Conservation (phyloP, 2,329 filamentous ascomycete genomes). For the Celoporthe dispersa region DNA sequence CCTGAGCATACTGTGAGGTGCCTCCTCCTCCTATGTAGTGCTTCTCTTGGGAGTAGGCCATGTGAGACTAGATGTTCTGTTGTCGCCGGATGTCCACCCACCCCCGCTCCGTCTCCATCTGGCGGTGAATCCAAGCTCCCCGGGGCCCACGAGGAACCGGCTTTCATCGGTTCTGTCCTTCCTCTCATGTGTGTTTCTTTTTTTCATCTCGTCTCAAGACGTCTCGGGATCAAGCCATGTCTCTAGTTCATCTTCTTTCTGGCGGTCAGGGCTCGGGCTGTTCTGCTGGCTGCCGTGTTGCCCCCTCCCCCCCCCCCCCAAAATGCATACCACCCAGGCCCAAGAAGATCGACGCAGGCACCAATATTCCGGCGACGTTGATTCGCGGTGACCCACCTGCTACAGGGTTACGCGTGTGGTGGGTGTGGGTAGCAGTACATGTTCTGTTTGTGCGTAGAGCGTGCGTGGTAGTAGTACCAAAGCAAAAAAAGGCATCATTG, state of each 20-base stretch:
- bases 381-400: background rate
- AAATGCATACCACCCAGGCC: background rate
- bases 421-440: too few species aligned
- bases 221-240: background rate
- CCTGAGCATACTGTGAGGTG: too few species aligned
- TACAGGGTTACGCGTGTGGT: background rate
- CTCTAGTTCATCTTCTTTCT: background rate
- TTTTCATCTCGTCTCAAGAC: background rate
- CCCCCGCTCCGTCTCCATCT: too few species aligned
- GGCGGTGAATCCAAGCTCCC: background rate
- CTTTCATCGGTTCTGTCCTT: background rate
- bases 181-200: background rate
- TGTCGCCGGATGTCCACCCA: background rate
- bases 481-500: too few species aligned
- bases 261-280: background rate
- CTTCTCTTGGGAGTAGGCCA: background rate
- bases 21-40: too few species aligned
- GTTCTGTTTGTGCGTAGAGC: too few species aligned
- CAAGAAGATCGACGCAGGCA: conserved; percentile 2
- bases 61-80: background rate
- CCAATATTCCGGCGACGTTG: conserved; percentile 1
- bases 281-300: background rate
- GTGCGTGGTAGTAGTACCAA: too few species aligned
- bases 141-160: background rate
- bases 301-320: too few species aligned